A percentile compares a stretch with the other conserved stretches of the same genome.
These are phyloP conservation scores for Phycomyces blakesleeanus DNA, from an alignment of 192 early-diverging fungal species.

Conservation along the genomic window DNA sequence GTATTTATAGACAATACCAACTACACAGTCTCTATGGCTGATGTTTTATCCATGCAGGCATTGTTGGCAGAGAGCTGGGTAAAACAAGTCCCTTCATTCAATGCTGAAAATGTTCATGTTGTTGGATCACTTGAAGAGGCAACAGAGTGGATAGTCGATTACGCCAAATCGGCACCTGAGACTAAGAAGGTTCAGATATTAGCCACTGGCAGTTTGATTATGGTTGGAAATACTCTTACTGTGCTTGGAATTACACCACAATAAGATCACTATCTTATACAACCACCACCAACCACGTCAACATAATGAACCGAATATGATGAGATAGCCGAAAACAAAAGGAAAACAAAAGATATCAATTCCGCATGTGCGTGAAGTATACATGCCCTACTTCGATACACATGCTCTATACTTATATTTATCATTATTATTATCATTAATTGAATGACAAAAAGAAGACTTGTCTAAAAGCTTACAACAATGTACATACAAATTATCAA, in stretches of 20 bases:
- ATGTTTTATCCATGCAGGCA: constrained; percentile 58
- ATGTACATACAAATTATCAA: no score
- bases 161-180: not conserved
- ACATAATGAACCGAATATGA: no score
- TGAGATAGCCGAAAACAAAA: no score
- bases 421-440: no score
- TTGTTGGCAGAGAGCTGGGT: constrained; percentile 57
- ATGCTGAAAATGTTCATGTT: constrained; percentile 30
- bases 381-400: no score
- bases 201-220: constrained; percentile 88
- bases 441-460: no score
- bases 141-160: constrained; percentile 46
- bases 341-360: no score
- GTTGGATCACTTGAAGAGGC: constrained; percentile 64
- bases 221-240: constrained; percentile 83
- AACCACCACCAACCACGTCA: no score
- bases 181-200: constrained; percentile 56
- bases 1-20: constrained; percentile 62
- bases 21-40: constrained; percentile 59
- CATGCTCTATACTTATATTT: no score
- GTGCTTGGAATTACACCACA: constrained; percentile 52
- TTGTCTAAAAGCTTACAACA: no score
- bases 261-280: constrained; percentile 4
- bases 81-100: constrained; percentile 26
- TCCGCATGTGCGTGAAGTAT: no score